Conservation (phyloP, 2,329 filamentous ascomycete species). For the Xylariaceae sp. region DNA sequence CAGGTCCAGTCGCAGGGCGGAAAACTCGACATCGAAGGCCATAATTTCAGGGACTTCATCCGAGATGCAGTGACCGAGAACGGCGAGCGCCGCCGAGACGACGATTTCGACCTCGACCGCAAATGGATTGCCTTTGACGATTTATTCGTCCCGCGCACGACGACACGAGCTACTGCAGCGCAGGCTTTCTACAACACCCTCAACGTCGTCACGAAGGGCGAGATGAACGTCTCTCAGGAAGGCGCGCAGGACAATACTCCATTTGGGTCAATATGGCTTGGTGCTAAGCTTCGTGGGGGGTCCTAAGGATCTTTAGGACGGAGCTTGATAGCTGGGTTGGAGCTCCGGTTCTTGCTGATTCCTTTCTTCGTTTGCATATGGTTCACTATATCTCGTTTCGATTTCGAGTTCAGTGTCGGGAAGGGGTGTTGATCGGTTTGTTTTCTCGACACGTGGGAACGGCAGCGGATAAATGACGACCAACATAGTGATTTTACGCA, state of each 20-base stretch:
- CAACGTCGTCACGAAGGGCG: constrained; percentile 62
- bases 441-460: no score
- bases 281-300: constrained; percentile 27
- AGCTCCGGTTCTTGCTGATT: no score
- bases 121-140: constrained; percentile 63
- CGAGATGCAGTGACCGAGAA: constrained; percentile 32
- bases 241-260: constrained; percentile 33
- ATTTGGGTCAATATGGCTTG: constrained; percentile 47
- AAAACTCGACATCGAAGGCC: constrained; percentile 42
- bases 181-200: constrained; percentile 75
- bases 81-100: constrained; percentile 27
- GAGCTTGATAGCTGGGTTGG: no score
- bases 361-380: no score
- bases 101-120: constrained; percentile 30
- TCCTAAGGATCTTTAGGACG: no score
- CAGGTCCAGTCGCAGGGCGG: constrained; percentile 20
- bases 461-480: no score
- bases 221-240: constrained; percentile 61
- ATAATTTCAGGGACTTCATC: constrained; percentile 44
- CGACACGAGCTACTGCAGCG: constrained; percentile 60
- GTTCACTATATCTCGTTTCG: no score
- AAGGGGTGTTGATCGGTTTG: no score
- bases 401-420: no score
- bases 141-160: constrained; percentile 56
- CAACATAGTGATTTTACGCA: no score